Evolutionary conservation across 2,329 filamentous ascomycete genomes (phyloP).

Genomic region (Akanthomyces dipterigenus): DNA sequence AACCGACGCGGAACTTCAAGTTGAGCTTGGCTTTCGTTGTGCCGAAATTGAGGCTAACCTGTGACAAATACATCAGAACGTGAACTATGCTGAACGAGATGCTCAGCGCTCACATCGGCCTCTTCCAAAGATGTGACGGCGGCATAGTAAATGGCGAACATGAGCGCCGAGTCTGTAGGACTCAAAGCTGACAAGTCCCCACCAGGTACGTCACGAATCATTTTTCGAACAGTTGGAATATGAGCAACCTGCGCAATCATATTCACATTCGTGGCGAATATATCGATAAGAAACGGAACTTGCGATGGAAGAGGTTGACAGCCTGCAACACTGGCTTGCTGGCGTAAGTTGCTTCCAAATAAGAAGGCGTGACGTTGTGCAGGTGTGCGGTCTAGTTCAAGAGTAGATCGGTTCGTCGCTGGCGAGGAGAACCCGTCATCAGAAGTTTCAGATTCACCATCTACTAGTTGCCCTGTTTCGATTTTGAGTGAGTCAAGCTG

Average conservation of each 20-base stretch:
- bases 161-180: conserved; percentile 42
- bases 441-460: conserved; percentile 30
- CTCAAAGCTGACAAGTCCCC: conserved; percentile 25
- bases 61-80: background rate
- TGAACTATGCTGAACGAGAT: background rate
- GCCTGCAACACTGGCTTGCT: conserved; percentile 27
- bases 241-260: conserved; percentile 35
- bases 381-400: conserved; percentile 35
- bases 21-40: conserved; percentile 38
- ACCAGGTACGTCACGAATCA: conserved; percentile 30
- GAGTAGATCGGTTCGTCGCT: conserved; percentile 24
- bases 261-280: conserved; percentile 47
- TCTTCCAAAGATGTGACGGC: conserved; percentile 50
- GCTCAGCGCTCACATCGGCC: conserved; percentile 38
- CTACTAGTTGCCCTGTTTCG: conserved; percentile 28
- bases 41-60: conserved; percentile 45
- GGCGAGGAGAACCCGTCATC: conserved; percentile 28
- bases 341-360: conserved; percentile 38
- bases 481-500: conserved; percentile 40
- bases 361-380: conserved; percentile 44
- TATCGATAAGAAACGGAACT: conserved; percentile 44
- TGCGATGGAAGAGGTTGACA: conserved; percentile 49
- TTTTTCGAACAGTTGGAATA: conserved; percentile 35
- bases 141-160: conserved; percentile 53
- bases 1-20: conserved; percentile 44